A percentile compares a stretch with the other conserved stretches of the same genome.
Evolutionary conservation across 2,329 filamentous ascomycete species (phyloP).

Genomic region (Venturia aucupariae): DNA sequence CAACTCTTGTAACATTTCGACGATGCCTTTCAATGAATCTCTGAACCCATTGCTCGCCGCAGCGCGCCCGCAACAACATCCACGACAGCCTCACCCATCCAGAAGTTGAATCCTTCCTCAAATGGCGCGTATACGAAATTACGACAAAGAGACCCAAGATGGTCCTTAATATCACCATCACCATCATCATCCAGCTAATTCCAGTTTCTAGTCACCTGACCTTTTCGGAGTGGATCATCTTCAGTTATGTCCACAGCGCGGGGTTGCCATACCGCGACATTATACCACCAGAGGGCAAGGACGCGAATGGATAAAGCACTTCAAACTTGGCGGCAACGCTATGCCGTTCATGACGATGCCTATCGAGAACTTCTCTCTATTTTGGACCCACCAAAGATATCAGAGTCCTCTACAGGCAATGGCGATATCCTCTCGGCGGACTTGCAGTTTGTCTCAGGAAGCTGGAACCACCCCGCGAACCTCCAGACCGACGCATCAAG

Average conservation of each 20-base stretch:
- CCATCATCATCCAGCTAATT: conserved; percentile 1
- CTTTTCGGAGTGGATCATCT: neutral
- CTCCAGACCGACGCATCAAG: neutral
- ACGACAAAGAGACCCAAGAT: neutral
- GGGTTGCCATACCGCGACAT: conserved; percentile 5
- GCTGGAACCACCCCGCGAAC: conserved; percentile 4
- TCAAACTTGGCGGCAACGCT: conserved; percentile 9
- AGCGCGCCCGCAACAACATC: too few relatives aligned
- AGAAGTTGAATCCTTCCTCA: too few relatives aligned
- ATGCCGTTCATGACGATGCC: conserved; percentile 8
- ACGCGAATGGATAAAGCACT: conserved; percentile 10
- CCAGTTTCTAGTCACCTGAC: conserved; percentile 9
- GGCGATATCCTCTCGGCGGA: conserved; percentile 1
- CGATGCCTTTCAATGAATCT: too few relatives aligned
- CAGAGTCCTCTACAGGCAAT: neutral
- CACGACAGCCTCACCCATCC: too few relatives aligned
- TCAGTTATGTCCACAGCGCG: conserved; percentile 4
- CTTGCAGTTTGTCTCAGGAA: conserved; percentile 4
- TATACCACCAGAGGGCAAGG: neutral
- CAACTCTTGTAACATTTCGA: too few relatives aligned
- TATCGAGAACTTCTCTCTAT: conserved; percentile 12
- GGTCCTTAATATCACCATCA: conserved; percentile 8
- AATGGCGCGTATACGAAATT: too few relatives aligned
- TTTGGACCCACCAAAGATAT: conserved; percentile 4
- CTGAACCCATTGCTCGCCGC: too few relatives aligned